Percentiles rank a stretch among this genome's conserved stretches.
These are phyloP conservation scores for Cordyceps cicadae DNA, from an alignment of 2,329 filamentous ascomycete genomes.

Conservation along the genomic window DNA sequence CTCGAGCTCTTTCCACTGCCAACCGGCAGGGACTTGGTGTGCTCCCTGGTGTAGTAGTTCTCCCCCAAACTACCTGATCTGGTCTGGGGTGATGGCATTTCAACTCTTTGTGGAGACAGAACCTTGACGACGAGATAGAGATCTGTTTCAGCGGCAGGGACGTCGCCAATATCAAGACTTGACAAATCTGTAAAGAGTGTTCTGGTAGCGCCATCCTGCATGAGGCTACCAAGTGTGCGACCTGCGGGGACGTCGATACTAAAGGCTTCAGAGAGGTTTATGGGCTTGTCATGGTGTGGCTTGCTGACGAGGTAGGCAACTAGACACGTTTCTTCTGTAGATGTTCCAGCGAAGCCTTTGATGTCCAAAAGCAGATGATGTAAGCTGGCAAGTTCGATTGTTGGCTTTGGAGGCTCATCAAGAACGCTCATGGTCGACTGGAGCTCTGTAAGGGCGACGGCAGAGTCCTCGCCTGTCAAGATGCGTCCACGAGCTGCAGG, in stretches of 20 bases:
- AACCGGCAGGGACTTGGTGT: constrained; percentile 39
- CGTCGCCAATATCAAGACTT: constrained; percentile 61
- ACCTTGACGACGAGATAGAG: constrained; percentile 81
- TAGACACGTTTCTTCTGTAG: constrained; percentile 66
- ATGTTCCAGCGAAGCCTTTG: constrained; percentile 69
- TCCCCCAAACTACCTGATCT: constrained; percentile 41
- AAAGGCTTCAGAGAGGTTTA: constrained; percentile 74
- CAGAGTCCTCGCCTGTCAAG: constrained; percentile 84
- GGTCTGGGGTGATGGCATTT: constrained; percentile 38
- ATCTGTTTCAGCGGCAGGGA: constrained; percentile 56
- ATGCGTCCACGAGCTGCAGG: constrained; percentile 75
- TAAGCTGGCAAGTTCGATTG: constrained; percentile 60
- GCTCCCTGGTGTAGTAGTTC: constrained; percentile 34
- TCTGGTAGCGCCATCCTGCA: constrained; percentile 61
- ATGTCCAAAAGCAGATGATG: constrained; percentile 81
- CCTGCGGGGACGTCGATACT: constrained; percentile 68
- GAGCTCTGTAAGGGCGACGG: constrained; percentile 80
- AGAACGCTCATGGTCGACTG: constrained; percentile 96
- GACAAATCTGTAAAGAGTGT: constrained; percentile 85
- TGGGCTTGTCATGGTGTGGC: constrained; percentile 51
- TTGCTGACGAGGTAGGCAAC: constrained; percentile 72
- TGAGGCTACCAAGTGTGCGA: constrained; percentile 58
- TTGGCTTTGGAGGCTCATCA: constrained; percentile 65
- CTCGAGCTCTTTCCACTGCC: constrained; percentile 46
- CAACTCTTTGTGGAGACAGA: constrained; percentile 48